Conservation (phyloP, 352 stramenopile species). For the Globisporangium apiculatum region DNA sequence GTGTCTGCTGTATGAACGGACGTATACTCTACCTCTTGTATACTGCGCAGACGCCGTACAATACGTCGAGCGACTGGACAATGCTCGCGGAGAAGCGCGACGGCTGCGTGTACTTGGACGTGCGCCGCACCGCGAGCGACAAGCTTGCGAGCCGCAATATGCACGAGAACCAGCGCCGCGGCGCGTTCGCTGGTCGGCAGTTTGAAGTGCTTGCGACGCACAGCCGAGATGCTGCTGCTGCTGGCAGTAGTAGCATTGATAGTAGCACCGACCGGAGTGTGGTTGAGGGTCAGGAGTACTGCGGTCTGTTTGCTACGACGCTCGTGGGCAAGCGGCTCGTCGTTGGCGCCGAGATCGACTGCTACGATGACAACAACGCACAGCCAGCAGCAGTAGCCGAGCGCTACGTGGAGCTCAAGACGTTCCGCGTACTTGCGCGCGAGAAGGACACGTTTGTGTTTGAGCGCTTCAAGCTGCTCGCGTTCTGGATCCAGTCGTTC, state of each 20-base stretch:
- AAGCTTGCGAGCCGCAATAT: conserved; percentile 33
- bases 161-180: conserved; percentile 43
- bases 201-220: conserved; percentile 63
- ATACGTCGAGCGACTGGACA: conserved; percentile 64
- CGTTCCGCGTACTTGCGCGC: conserved; percentile 39
- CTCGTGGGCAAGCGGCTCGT: conserved; percentile 44
- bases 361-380: conserved; percentile 20
- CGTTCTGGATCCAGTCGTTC: conserved; percentile 85
- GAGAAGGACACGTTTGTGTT: conserved; percentile 71
- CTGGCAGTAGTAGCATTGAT: neutral
- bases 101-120: conserved; percentile 59
- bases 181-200: conserved; percentile 56
- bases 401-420: conserved; percentile 70
- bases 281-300: conserved; percentile 67
- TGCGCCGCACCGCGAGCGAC: conserved; percentile 38
- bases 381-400: neutral
- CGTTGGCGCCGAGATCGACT: conserved; percentile 64
- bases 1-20: no score
- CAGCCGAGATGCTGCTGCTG: neutral
- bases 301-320: conserved; percentile 50
- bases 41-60: conserved; percentile 57
- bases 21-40: no score
- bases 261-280: conserved; percentile 17
- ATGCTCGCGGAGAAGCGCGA: conserved; percentile 46
- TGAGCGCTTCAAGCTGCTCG: conserved; percentile 70